Conservation (phyloP, 352 stramenopile species). For the Pseudoperonospora humuli region DNA sequence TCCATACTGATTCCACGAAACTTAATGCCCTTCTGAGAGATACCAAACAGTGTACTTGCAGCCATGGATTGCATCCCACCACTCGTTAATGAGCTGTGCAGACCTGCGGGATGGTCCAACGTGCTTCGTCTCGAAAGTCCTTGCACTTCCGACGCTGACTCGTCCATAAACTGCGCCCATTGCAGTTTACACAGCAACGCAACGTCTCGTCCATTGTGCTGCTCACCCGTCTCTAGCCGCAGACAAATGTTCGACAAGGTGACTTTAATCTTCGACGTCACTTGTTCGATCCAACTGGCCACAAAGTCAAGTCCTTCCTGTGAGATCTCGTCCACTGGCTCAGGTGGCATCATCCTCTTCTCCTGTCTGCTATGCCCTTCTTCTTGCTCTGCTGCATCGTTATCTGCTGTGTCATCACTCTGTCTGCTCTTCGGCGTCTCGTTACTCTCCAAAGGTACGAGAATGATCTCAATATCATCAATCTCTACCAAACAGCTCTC, state of each 20-base stretch:
- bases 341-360: constrained; percentile 13
- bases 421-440: constrained; percentile 8
- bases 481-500: constrained; percentile 84
- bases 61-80: constrained; percentile 67
- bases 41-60: constrained; percentile 69
- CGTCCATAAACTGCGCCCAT: constrained; percentile 80
- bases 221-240: constrained; percentile 57
- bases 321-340: constrained; percentile 68
- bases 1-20: constrained; percentile 80
- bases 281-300: constrained; percentile 85
- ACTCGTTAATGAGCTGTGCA: constrained; percentile 27
- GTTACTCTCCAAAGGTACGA: constrained; percentile 43
- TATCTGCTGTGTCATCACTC: constrained; percentile 2
- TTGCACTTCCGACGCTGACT: constrained; percentile 68
- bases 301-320: constrained; percentile 88
- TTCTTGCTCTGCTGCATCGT: background rate
- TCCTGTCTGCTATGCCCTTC: constrained; percentile 4
- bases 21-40: constrained; percentile 81
- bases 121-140: constrained; percentile 53
- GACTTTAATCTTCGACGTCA: constrained; percentile 87
- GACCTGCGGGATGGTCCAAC: constrained; percentile 22
- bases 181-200: constrained; percentile 66
- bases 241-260: constrained; percentile 83
- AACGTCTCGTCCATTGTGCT: constrained; percentile 51
- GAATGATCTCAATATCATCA: constrained; percentile 83